A percentile compares a stretch with the other conserved stretches of the same genome.
phyloP scores from a whole-genome alignment of 2,329 filamentous ascomycete genomes.

The Eutypa lata region DNA sequence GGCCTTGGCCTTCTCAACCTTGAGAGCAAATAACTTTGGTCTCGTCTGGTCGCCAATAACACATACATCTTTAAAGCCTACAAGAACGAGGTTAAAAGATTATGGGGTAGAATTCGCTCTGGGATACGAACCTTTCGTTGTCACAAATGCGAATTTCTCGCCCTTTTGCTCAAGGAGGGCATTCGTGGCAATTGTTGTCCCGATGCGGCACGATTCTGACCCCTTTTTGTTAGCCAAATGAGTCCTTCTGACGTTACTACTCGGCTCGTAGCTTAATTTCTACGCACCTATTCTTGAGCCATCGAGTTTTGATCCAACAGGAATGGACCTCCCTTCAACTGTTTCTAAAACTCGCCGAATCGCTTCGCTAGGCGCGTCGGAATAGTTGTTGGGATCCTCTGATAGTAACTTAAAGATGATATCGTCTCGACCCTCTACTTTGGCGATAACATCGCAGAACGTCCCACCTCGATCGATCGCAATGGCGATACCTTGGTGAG shows the following conservation, averaged over 20 bases:
- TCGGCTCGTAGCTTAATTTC: too few species aligned
- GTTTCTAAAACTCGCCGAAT: constrained; percentile 64
- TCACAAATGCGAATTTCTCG: constrained; percentile 66
- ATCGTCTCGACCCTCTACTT: constrained; percentile 62
- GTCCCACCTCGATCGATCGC: constrained; percentile 63
- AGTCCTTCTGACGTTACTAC: not conserved
- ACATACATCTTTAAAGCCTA: constrained; percentile 64
- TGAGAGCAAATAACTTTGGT: constrained; percentile 69
- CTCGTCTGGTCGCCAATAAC: constrained; percentile 70
- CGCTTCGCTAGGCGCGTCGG: constrained; percentile 68
- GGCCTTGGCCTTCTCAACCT: constrained; percentile 63
- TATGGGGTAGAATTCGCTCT: too few species aligned
- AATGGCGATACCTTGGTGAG: too few species aligned
- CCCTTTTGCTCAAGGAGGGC: constrained; percentile 72
- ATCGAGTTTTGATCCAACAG: constrained; percentile 26
- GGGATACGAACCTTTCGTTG: constrained; percentile 55
- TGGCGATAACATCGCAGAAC: constrained; percentile 71
- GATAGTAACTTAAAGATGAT: constrained; percentile 73
- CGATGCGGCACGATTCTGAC: constrained; percentile 70
- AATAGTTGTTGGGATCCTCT: constrained; percentile 67
- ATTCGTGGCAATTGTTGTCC: constrained; percentile 74
- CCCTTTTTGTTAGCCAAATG: not conserved
- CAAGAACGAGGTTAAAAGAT: too few species aligned
- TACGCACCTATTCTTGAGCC: constrained; percentile 28
- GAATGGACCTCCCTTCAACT: constrained; percentile 57